Percentiles rank a stretch among this genome's conserved stretches.
Evolutionary conservation across 768 basidiomycete genomes (phyloP).

Genomic region (Russula olivacea): DNA sequence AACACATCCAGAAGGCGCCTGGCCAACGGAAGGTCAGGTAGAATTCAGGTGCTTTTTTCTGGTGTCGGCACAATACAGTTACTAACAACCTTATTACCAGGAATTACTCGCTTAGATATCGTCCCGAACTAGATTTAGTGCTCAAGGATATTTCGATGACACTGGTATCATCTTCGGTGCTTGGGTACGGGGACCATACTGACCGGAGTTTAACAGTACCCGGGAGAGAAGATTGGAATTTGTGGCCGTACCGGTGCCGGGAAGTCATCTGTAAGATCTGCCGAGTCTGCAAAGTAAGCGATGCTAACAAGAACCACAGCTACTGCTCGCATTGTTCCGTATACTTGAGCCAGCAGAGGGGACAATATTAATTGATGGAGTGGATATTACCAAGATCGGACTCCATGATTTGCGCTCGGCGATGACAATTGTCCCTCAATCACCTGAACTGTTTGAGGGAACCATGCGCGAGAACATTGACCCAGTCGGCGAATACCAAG

Average conservation of each 20-base stretch:
- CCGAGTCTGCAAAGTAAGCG: neutral
- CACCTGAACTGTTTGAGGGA: conserved; percentile 50
- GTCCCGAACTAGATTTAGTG: conserved; percentile 72
- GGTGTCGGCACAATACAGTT: neutral
- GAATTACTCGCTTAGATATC: conserved; percentile 71
- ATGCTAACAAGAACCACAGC: conserved; percentile 30
- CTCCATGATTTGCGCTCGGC: conserved; percentile 68
- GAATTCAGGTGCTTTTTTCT: conserved; percentile 56
- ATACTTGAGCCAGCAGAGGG: conserved; percentile 68
- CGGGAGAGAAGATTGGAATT: conserved; percentile 86
- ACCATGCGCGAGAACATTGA: conserved; percentile 85
- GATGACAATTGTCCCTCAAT: conserved; percentile 53
- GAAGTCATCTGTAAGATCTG: conserved; percentile 57
- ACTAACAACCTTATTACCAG: conserved; percentile 32
- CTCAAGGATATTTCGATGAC: conserved; percentile 67
- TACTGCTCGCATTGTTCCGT: conserved; percentile 68
- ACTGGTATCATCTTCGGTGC: conserved; percentile 42
- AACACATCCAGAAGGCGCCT: conserved; percentile 45
- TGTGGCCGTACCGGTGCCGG: conserved; percentile 78
- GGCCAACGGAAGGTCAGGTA: conserved; percentile 72
- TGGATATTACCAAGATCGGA: conserved; percentile 73
- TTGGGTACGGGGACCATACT: neutral
- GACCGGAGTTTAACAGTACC: conserved; percentile 39
- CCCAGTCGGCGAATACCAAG: conserved; percentile 66
- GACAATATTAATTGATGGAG: conserved; percentile 63